Evolutionary conservation across 495 filamentous ascomycete species (phyloP), one percentile per base, ranked within the genome.

Genomic region (Penicillium subrubescens): DNA sequence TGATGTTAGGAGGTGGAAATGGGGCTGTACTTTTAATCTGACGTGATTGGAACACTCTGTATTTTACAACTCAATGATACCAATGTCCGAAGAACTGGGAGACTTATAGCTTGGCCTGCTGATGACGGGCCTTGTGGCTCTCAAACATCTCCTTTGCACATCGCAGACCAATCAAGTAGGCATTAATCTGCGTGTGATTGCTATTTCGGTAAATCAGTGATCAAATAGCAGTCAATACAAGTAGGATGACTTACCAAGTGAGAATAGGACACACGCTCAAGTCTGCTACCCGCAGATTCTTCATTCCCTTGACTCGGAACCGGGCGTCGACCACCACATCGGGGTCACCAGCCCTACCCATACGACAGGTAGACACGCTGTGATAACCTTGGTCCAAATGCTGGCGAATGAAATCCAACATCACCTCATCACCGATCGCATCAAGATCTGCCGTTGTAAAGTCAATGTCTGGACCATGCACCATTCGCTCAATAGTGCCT

Each of bases 1-100:
- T 62, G 34, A 62, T 62, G 60, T 21, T 62, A 14, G 60, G 60
- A 44, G n/a, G 35, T 12, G 35, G 35, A 39, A 39, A 12, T 39
- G 35, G 35, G 12, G 12, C 35, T 39, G 35, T 39, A 39, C 35
- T 39, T 15, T 15, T 39, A 39, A 39, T 39, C 12, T 39, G 35
- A 39, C 4, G 1, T 39, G 3, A 12, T 39, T 10, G 33, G 15
- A 15, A 39, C 12, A 0, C 12, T 39, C 25, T 27, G 35, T 39
- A 39, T 12, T 12, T 15, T 39, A 39, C 35, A 12, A 3, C 11
- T 35, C 35, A 39, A 39, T 39, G 12, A 14, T 39, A 15, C 11
- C 35, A 39, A 27, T 27, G 25, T 27, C 25, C 25, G 4, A 27
- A 4, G 11, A 39, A 15, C 15, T 15, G 4, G 11, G 35, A 39